Conservation (phyloP, 2,329 filamentous ascomycete species). For the Arachnopeziza araneosa region DNA sequence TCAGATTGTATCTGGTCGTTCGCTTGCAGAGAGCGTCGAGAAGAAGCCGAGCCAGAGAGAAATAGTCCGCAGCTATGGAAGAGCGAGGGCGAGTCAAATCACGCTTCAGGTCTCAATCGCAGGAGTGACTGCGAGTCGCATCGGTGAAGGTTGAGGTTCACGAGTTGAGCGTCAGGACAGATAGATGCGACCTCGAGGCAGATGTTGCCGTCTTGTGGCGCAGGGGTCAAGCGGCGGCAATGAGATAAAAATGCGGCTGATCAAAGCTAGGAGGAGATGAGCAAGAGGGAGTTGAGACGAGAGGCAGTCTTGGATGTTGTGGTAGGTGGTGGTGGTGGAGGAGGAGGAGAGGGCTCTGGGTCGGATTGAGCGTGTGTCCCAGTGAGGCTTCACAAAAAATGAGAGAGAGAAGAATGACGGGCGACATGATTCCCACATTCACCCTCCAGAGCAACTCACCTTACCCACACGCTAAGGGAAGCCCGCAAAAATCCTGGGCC, state of each 20-base stretch:
- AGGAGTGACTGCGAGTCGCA: neutral
- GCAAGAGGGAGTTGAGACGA: neutral
- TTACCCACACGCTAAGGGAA: neutral
- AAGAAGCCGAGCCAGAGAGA: neutral
- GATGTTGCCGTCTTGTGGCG: neutral
- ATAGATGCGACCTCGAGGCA: neutral
- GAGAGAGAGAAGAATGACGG: neutral
- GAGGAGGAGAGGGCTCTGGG: neutral
- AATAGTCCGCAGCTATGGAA: neutral
- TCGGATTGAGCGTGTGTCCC: neutral
- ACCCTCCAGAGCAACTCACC: neutral
- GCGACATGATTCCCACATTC: neutral
- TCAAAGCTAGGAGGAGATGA: neutral
- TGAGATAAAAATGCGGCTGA: neutral
- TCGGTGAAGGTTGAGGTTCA: neutral
- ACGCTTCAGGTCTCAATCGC: neutral
- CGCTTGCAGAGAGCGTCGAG: neutral
- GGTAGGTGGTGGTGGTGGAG: neutral
- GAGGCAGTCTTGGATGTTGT: neutral
- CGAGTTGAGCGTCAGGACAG: neutral
- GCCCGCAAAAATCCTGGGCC: neutral
- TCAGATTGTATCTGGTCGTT: neutral
- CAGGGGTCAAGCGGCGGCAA: neutral
- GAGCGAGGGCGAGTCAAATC: neutral
- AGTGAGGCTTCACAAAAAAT: neutral